Base-by-base conservation (phyloP, 1,139 yeast species). In the Saccharomyces pastorianus region DNA sequence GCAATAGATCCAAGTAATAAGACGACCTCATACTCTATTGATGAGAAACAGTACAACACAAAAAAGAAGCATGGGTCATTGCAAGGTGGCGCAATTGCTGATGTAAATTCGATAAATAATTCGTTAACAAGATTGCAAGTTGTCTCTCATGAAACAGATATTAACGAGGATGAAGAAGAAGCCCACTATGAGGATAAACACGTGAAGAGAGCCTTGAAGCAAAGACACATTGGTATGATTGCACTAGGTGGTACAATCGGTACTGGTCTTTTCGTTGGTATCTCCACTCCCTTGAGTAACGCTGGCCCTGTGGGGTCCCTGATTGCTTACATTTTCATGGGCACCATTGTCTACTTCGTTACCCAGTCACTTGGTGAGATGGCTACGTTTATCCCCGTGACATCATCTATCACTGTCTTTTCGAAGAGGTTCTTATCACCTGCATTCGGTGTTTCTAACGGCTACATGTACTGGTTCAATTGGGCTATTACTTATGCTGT, bases 401-500 rank as follows among this genome's bases (percentile, higher is more conserved):
- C 88, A 2, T 88, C 90, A 47, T 83, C 89, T 0, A 84, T 85
- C 69, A 76, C 80, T 31, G 79, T 73, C 17, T 78, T 78, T 62
- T 71, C 77, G 9, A 75, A 85, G 53, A 73, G 90, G 65, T 87
- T 87, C 76, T 69, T 80, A 54, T 81, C 86, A 9, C 85, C 84
- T 29, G 81, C 90, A 8, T 73, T 85, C 55, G 95, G 95, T 59
- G 88, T 87, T 55, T 83, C 95, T 49, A 83, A 84, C 63, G 95
- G 93, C 54, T 88, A 88, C 81, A 77, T 82, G 72, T 89, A 88
- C 69, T 87, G 93, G 91, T 87, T 86, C 70, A 81, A 87, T 23
- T 88, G 95, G 93, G 88, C 89, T 53, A 83, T 85, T 60, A 86
- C 96, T 2, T 86, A 81, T 71, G 88, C 95, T 6, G 81, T 88